Conservation (phyloP, 352 stramenopile species). For the Pythium brachiatum region DNA sequence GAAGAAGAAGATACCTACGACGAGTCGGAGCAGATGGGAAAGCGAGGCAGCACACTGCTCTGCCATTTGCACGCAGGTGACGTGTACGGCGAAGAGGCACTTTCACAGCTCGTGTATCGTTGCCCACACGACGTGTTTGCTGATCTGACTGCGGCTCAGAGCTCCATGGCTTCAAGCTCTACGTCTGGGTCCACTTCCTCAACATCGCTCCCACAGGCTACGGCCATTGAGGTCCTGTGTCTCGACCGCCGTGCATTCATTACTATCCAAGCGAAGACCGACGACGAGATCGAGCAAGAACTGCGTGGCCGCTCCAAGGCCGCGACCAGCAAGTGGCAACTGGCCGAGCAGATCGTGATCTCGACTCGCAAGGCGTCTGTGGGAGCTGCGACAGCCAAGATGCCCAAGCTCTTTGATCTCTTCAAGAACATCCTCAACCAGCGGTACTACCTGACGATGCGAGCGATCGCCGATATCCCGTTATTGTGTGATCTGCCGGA, state of each 20-base stretch:
- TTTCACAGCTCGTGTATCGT: slow-evolving; percentile 18
- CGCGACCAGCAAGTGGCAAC: slow-evolving; percentile 50
- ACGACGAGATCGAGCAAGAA: slow-evolving; percentile 50
- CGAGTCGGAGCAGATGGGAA: neutral
- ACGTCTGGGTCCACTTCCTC: neutral
- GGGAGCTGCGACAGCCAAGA: slow-evolving; percentile 21
- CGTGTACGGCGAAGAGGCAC: slow-evolving; percentile 51
- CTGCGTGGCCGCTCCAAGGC: slow-evolving; percentile 32
- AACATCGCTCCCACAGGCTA: neutral
- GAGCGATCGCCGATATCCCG: slow-evolving; percentile 47
- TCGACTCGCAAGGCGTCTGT: neutral
- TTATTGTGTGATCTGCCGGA: slow-evolving; percentile 41
- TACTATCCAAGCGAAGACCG: slow-evolving; percentile 38
- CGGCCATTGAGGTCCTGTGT: slow-evolving; percentile 32
- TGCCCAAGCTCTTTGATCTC: slow-evolving; percentile 54
- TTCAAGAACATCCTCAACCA: slow-evolving; percentile 74
- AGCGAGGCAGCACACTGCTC: slow-evolving; percentile 26
- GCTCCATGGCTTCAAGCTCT: neutral
- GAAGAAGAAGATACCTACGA: neutral
- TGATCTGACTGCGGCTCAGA: neutral
- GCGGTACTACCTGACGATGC: slow-evolving; percentile 56
- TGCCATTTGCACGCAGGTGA: slow-evolving; percentile 43
- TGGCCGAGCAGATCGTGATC: slow-evolving; percentile 36
- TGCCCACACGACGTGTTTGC: slow-evolving; percentile 29
- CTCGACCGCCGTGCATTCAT: slow-evolving; percentile 36